Base-by-base conservation (phyloP, 2,329 filamentous ascomycete genomes). In the Fusarium lyarnte region DNA sequence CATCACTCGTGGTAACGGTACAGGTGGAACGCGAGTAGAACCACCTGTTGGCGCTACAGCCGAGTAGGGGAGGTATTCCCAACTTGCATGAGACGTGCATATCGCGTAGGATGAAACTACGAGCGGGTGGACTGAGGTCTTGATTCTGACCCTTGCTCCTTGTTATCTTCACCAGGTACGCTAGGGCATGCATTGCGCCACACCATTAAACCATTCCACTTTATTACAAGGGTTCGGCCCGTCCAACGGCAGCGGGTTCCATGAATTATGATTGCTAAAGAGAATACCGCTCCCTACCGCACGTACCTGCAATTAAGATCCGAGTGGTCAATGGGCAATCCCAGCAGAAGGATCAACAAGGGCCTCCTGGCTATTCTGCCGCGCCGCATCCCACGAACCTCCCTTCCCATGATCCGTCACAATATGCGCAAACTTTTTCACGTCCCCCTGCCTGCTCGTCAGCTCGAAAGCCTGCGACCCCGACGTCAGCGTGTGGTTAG, bases 321-420 rank as follows among this genome's bases (percentile, higher is more conserved):
- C 58, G 49, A 53, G 33, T 53, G 23, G 49, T 13, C 49, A 53
- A 1, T n/a, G 33, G 13, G 12, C 41, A 8, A 49, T 14, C 54
- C 54, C 41, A 10, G 60, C 52, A 27, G 42, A 31, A 8, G 65
- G 55, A 54, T 49, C 41, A 23, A 68, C 53, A 53, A 68, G 65
- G 65, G 65, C 65, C 35, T 69, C 65, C 51, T 64, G 64, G 66
- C 66, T 69, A 23, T 54, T 59, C 23, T 68, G 46, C 53, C 43
- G 42, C 45, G 55, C 47, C 38, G 23, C 11, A 62, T 68, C 57
- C 65, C 58, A 66, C 13, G 54, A 55, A 29, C 41, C 25, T 35
- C 54, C 47, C 33, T 59, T 59, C 5, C 42, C 53, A 10, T 63
- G 60, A 47, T 47, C 60, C 19, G 59, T 63, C 9, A 47, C 35